These are phyloP conservation scores for Boletus subcaerulescens DNA, from an alignment of 768 basidiomycete species.

Conservation along the genomic window DNA sequence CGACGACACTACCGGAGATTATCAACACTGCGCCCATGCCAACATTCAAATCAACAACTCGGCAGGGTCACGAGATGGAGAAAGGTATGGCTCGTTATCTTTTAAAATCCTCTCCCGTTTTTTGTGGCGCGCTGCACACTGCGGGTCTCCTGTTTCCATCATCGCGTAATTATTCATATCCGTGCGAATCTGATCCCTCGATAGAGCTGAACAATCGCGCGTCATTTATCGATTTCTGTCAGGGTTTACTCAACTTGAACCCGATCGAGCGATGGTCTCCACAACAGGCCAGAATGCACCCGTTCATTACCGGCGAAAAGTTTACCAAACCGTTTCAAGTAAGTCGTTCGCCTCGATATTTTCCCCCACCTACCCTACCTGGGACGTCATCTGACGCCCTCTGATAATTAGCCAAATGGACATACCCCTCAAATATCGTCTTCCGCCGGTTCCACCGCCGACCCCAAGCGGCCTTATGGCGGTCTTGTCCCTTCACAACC, in stretches of 20 bases:
- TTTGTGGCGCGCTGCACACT: not conserved
- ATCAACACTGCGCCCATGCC: constrained; percentile 96
- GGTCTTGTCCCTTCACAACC: constrained; percentile 89
- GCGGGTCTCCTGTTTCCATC: not conserved
- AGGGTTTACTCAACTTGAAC: constrained; percentile 90
- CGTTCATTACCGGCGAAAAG: constrained; percentile 98
- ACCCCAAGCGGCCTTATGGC: constrained; percentile 89
- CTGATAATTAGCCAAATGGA: constrained; percentile 49
- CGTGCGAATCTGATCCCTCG: constrained; percentile 15
- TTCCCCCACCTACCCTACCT: not conserved
- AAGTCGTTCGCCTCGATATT: constrained; percentile 27
- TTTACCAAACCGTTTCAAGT: constrained; percentile 85
- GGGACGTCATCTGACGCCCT: constrained; percentile 6
- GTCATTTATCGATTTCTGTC: constrained; percentile 97
- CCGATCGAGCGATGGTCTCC: constrained; percentile 97
- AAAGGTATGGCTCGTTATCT: constrained; percentile 57
- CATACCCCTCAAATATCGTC: constrained; percentile 28
- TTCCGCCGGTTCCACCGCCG: constrained; percentile 38
- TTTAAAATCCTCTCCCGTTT: not conserved
- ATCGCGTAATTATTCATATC: constrained; percentile 8
- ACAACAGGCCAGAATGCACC: constrained; percentile 92
- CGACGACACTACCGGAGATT: constrained; percentile 89
- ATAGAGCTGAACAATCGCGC: constrained; percentile 90
- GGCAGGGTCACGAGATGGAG: constrained; percentile 80
- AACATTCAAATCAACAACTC: constrained; percentile 66